A percentile compares a stretch with the other conserved stretches of the same genome.
Conservation (phyloP, 2,329 filamentous ascomycete genomes). For the Fusarium multiceps region DNA sequence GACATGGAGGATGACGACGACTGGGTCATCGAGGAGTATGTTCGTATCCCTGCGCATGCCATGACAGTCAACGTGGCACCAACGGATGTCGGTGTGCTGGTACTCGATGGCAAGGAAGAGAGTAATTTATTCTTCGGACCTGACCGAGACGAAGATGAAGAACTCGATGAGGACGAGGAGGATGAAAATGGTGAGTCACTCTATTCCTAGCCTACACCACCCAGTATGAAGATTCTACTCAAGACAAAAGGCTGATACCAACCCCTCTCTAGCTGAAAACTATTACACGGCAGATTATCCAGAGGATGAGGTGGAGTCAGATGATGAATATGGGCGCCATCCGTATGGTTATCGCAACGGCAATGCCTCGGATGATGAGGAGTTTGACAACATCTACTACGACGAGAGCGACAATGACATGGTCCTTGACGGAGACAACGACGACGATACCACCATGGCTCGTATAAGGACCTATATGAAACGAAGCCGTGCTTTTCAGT, state of each 20-base stretch:
- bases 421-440: constrained; percentile 51
- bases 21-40: constrained; percentile 73
- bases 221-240: constrained; percentile 3
- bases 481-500: constrained; percentile 47
- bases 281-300: constrained; percentile 85
- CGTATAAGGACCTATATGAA: constrained; percentile 54
- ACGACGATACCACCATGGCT: constrained; percentile 54
- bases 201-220: not conserved
- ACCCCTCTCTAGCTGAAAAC: constrained; percentile 69
- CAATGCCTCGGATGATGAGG: constrained; percentile 67
- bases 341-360: constrained; percentile 65
- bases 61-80: constrained; percentile 60
- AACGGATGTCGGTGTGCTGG: constrained; percentile 65
- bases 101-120: constrained; percentile 69
- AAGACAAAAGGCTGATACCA: constrained; percentile 31
- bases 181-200: constrained; percentile 69
- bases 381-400: constrained; percentile 59
- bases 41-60: constrained; percentile 66
- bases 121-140: constrained; percentile 69
- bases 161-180: constrained; percentile 68
- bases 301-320: constrained; percentile 80
- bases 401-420: constrained; percentile 54
- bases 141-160: constrained; percentile 71
- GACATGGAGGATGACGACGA: constrained; percentile 63
- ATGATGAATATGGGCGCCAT: constrained; percentile 65